Evolutionary conservation across 2,329 filamentous ascomycete species (phyloP), one percentile per base, ranked within the genome.

Genomic region (Bipolaris cookei): DNA sequence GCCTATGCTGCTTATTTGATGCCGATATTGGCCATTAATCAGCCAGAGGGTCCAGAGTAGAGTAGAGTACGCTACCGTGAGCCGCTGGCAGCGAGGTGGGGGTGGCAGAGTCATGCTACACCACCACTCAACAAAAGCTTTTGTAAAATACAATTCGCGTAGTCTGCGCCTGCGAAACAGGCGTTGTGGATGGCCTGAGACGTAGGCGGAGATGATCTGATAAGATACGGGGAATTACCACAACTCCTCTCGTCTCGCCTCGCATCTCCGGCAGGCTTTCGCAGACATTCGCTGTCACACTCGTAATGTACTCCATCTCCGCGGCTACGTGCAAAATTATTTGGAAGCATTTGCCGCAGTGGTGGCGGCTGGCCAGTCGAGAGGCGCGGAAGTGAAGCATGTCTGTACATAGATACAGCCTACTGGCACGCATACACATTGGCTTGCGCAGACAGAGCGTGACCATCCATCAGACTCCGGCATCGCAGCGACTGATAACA

Each of bases 161-260:
- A 14, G 25, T 11, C 25, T 34, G 34, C 35, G 2, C 21, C 39
- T 16, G 16, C 30, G 25, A 49, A 28, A 32, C 53, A 51, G 28
- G 35, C 14, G 23, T 35, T 28, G 35, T 54, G 38, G 44, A 44
- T 34, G 50, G 32, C 50, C 25, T 30, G 20, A 38, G 16, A 53
- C 43, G 60, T 54, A 47, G 59, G 23, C 58, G 65, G 64, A 69
- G 65, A 64, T 68, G 64, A 68, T 69, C 64, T 63, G 64, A 72
- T 72, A 63, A 69, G 66, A 72, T 72, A 59, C 46, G 37, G 14
- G 46, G 54, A 51, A 60, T 59, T 56, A 50, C 39, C 48, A 57
- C 47, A 44, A 47, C 28, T 5, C 46, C 23, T 34, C 55, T 55
- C 64, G 65, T 58, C 62, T 63, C 58, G 32, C 57, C 61, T 62